phyloP scores from a whole-genome alignment of 2,329 filamentous ascomycete genomes.

The Fusarium sp. region DNA sequence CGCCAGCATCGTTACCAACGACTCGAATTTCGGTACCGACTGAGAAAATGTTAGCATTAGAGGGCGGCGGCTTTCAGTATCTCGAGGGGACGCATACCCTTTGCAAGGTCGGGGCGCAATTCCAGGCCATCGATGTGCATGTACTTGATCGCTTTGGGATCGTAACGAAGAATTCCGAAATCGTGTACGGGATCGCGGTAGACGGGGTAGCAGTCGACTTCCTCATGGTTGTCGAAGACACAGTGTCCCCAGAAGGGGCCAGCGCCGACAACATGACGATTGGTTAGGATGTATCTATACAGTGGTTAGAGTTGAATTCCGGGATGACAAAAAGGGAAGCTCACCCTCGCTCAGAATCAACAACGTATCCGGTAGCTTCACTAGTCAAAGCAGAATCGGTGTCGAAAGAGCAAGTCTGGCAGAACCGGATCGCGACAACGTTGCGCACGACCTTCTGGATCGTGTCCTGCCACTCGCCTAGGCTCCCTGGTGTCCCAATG shows the following conservation, averaged over 20 bases:
- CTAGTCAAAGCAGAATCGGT: conserved; percentile 94
- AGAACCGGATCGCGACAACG: conserved; percentile 99
- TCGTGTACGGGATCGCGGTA: conserved; percentile 99
- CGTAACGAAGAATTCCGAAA: conserved; percentile 96
- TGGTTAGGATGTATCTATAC: conserved; percentile 79
- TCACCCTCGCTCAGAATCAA: conserved; percentile 89
- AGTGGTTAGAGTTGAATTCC: neutral
- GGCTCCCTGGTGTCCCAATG: conserved; percentile 53
- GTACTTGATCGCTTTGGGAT: conserved; percentile 96
- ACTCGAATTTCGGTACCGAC: conserved; percentile 96
- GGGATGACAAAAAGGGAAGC: conserved; percentile 46
- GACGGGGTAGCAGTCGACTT: conserved; percentile 94
- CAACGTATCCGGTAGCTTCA: conserved; percentile 97
- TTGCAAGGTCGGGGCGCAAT: conserved; percentile 86
- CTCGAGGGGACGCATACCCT: conserved; percentile 56
- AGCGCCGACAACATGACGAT: conserved; percentile 92
- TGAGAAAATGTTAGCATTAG: conserved; percentile 40
- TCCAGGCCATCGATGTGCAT: conserved; percentile 87
- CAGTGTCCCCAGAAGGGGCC: conserved; percentile 98
- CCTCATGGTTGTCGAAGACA: conserved; percentile 98
- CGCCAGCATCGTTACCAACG: conserved; percentile 97
- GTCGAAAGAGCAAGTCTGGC: conserved; percentile 97
- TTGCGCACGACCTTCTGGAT: conserved; percentile 94
- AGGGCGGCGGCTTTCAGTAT: neutral
- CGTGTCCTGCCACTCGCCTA: conserved; percentile 88